Evolutionary conservation across 176 grass and related monocot species (phyloP), one percentile per base, ranked within the genome.

Genomic region (Areca catechu): DNA sequence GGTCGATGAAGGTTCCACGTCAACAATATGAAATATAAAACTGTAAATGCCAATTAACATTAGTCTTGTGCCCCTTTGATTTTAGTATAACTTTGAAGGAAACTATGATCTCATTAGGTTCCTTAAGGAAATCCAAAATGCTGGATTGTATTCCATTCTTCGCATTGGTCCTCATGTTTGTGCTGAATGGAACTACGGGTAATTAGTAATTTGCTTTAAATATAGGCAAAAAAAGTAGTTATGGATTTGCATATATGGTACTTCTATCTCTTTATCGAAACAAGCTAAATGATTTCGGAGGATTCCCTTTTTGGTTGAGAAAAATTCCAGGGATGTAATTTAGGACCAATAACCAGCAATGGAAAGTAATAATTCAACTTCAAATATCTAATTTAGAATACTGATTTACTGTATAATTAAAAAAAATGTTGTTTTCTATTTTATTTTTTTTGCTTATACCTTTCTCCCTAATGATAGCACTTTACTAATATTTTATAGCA

Each of bases 151-250:
- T 22, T 57, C 55, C 14, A 58, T 78, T 66, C 68, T 82, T 58
- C 79, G 79, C n/a, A 82, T 76, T 16, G 79, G 79, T 18, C 79
- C 79, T 0, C 76, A 82, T 76, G 67, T 54, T 61, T 82, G 79
- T 67, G 79, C 79, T 28, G 79, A 82, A 63, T 82, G 79, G 79
- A 71, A 76, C 22, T 76, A 82, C 34, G 73, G 79, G 79, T 82
- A 10, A 71, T 62, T 56, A 20, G 17, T 7, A 21, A 22, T 71
- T 61, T 16, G 7, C 2, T 9, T 17, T 20, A 19, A 20, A 7
- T 6, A 5, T 5, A 20, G 9, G 7, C 9, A 19, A 0, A 18
- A 24, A 24, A 24, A 24, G 23, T 17, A 37, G 16, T 4, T 10
- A 34, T 29, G 14, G 3, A 16, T 60, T 30, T 43, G 3, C 29